Evolutionary conservation across 2,329 filamentous ascomycete species (phyloP).

Genomic region (Claviceps fusiformis): DNA sequence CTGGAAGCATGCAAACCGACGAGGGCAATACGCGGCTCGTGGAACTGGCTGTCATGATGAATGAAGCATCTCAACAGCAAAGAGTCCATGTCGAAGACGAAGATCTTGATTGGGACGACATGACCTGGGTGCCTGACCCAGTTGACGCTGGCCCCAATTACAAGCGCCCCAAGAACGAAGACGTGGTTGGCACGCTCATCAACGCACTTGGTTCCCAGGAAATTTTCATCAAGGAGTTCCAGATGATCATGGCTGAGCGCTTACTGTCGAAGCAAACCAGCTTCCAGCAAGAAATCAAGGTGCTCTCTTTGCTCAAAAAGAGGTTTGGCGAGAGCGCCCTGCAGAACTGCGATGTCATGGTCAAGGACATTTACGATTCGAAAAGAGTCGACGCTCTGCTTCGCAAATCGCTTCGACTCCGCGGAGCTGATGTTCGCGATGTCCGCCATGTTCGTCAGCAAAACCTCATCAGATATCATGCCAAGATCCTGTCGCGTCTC

Average conservation of each 20-base stretch:
- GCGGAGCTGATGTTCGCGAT: slow-evolving; percentile 1
- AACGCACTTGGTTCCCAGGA: slow-evolving; percentile 80
- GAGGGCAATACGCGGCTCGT: slow-evolving; percentile 39
- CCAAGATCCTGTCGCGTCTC: slow-evolving; percentile 78
- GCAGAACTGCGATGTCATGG: slow-evolving; percentile 94
- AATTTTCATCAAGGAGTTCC: slow-evolving; percentile 86
- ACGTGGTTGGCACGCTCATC: slow-evolving; percentile 84
- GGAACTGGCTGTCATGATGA: slow-evolving; percentile 55
- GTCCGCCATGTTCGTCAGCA: slow-evolving; percentile 1
- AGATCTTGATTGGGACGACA: slow-evolving; percentile 79
- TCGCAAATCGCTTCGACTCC: slow-evolving; percentile 27
- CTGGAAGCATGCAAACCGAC: slow-evolving; percentile 36
- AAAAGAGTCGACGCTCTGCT: slow-evolving; percentile 57
- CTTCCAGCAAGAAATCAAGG: slow-evolving; percentile 68
- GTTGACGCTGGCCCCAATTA: slow-evolving; percentile 89
- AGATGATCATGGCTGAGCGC: slow-evolving; percentile 75
- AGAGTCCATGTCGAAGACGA: slow-evolving; percentile 44
- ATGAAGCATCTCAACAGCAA: slow-evolving; percentile 42
- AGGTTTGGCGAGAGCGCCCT: slow-evolving; percentile 75
- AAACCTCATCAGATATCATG: slow-evolving; percentile 40
- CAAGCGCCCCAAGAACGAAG: slow-evolving; percentile 73
- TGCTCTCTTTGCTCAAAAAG: slow-evolving; percentile 76
- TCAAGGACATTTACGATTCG: slow-evolving; percentile 82
- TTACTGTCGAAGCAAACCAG: slow-evolving; percentile 52
- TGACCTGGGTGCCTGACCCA: slow-evolving; percentile 86